Conservation (phyloP, 805 yeast species). For the Saccharomycopsis guyanensis region DNA sequence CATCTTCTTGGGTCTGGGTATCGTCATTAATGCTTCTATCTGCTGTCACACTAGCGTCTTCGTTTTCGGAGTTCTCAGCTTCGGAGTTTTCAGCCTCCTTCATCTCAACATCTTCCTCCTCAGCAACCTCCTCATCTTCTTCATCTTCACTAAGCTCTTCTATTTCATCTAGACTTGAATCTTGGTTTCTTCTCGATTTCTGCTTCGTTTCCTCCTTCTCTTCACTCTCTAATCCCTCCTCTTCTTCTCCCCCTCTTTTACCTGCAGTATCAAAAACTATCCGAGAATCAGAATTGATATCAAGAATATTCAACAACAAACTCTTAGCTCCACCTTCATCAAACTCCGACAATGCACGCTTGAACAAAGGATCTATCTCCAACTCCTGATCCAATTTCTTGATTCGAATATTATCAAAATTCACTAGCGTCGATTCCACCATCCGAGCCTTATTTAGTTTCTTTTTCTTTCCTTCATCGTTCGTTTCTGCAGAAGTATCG, state of each 20-base stretch:
- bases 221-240: conserved; percentile 20
- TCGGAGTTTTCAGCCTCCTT: conserved; percentile 2
- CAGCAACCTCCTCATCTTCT: conserved; percentile 14
- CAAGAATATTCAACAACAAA: conserved; percentile 53
- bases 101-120: conserved; percentile 15
- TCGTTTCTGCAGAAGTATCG: conserved; percentile 25
- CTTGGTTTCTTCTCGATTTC: conserved; percentile 18
- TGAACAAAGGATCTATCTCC: conserved; percentile 66
- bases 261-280: conserved; percentile 55
- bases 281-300: conserved; percentile 35
- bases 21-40: too few species aligned
- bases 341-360: conserved; percentile 66
- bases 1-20: neutral
- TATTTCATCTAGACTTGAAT: conserved; percentile 14
- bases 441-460: conserved; percentile 24
- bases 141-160: conserved; percentile 21
- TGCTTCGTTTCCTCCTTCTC: neutral
- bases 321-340: conserved; percentile 82
- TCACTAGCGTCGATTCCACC: conserved; percentile 41
- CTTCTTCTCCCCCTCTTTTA: conserved; percentile 22
- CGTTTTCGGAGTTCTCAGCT: neutral
- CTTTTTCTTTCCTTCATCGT: conserved; percentile 26
- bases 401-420: conserved; percentile 42
- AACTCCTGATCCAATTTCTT: conserved; percentile 57
- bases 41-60: neutral